Conservation (phyloP, 148 eudicot species). For the Chenopodium quinoa region DNA sequence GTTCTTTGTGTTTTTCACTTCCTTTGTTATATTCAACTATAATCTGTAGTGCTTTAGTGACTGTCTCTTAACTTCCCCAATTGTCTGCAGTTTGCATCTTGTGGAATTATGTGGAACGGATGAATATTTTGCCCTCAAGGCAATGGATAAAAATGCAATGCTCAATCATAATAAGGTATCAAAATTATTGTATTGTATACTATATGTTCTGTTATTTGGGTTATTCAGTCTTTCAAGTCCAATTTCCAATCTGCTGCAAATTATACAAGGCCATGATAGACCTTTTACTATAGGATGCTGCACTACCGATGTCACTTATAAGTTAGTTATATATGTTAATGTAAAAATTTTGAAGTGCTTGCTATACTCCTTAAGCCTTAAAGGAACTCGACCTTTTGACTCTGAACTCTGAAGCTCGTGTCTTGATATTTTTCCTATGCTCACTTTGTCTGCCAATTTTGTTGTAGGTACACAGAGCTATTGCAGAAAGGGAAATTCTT, state of each 20-base stretch:
- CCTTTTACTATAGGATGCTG: not conserved
- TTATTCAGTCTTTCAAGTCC: not conserved
- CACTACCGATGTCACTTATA: not conserved
- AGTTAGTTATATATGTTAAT: not conserved
- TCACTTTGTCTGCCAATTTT: not conserved
- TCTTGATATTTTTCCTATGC: not conserved
- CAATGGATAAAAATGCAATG: slow-evolving; percentile 92
- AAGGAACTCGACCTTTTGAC: slow-evolving; percentile 4
- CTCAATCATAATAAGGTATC: slow-evolving; percentile 90
- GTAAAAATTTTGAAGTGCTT: not conserved
- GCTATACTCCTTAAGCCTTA: not conserved
- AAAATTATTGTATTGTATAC: not conserved
- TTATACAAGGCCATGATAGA: not conserved
- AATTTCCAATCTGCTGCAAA: not conserved
- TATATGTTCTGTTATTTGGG: not conserved
- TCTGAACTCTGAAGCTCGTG: slow-evolving; percentile 2
- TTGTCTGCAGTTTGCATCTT: slow-evolving; percentile 77
- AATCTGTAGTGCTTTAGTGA: not conserved
- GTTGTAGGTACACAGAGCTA: too few relatives aligned
- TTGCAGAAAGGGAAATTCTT: too few relatives aligned
- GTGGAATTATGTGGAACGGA: slow-evolving; percentile 85
- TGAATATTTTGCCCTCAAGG: slow-evolving; percentile 86
- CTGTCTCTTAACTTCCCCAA: slow-evolving; percentile 2
- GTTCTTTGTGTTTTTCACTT: too few relatives aligned
- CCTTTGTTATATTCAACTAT: not conserved